Evolutionary conservation across 371 early-diverging fungal species (phyloP).

Genomic region (Mortierella sp.): DNA sequence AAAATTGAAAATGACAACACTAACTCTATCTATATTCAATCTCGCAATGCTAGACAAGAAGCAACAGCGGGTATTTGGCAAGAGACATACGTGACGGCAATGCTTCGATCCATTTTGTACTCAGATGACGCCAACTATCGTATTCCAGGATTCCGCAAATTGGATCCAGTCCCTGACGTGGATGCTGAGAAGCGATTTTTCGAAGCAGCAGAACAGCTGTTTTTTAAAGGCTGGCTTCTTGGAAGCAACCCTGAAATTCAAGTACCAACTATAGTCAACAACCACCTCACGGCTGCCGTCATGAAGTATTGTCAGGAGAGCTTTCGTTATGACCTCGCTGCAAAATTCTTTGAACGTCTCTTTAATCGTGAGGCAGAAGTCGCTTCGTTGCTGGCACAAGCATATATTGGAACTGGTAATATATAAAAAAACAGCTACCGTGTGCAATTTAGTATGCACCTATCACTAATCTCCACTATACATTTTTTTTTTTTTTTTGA

Average conservation of each 20-base stretch:
- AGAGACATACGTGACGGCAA: slow-evolving; percentile 89
- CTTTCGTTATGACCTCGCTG: slow-evolving; percentile 82
- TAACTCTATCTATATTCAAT: background rate
- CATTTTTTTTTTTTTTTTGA: no score
- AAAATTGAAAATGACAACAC: background rate
- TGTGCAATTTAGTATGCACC: background rate
- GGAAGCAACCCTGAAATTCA: slow-evolving; percentile 95
- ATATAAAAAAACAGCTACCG: no score
- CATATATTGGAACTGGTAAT: slow-evolving; percentile 73
- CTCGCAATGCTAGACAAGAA: slow-evolving; percentile 56
- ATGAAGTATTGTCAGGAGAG: slow-evolving; percentile 90
- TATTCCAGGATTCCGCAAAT: slow-evolving; percentile 87
- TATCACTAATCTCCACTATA: no score
- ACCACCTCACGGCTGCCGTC: slow-evolving; percentile 86
- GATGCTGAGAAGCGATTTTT: slow-evolving; percentile 84
- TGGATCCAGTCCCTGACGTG: slow-evolving; percentile 84
- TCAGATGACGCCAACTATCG: slow-evolving; percentile 89
- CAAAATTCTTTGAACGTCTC: slow-evolving; percentile 84
- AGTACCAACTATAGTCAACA: slow-evolving; percentile 87
- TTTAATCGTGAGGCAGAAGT: slow-evolving; percentile 90
- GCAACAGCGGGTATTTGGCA: slow-evolving; percentile 91
- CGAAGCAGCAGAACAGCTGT: slow-evolving; percentile 86
- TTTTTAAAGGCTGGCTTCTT: slow-evolving; percentile 92
- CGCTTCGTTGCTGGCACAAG: slow-evolving; percentile 84
- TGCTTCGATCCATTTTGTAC: slow-evolving; percentile 91